Evolutionary conservation across 768 basidiomycete genomes (phyloP), one percentile per base, ranked within the genome.

Genomic region (Chiua virens): DNA sequence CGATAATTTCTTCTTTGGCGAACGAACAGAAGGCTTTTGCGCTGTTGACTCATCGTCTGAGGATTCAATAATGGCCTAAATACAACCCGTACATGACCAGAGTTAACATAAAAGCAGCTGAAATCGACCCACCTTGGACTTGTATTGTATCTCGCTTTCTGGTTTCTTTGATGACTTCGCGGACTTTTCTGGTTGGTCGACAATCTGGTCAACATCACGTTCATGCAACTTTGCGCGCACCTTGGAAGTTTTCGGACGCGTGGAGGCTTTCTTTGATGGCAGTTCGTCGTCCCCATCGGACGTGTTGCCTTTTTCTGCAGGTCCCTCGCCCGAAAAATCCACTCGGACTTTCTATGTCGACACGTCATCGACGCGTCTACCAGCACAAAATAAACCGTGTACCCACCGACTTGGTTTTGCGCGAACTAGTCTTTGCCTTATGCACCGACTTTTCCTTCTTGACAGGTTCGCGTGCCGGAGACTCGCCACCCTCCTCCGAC

Each of bases 11-110:
- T 58, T 54, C 47, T 56, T 51, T 36, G 54, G 45, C 37, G 58
- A 55, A 28, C 23, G 42, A 40, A 20, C 4, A 21, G n/a, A n/a
- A n/a, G 49, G 13, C 21, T 49, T 46, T 21, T 28, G 42, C n/a
- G 22, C 18, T 17, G 28, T 42, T 9, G 54, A 47, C n/a, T 56
- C 66, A 27, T 66, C 67, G 14, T 57, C 67, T 1, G 67, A 70
- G 21, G 66, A 59, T 32, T 68, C 66, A 9, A 70, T 56, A 13
- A 53, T 44, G 38, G 66, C 59, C 67, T 68, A 25, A 30, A 35
- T 5, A 20, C 9, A 27, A 41, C 13, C 22, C 38, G 5, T 45
- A 27, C 23, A 46, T 25, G n/a, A 38, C 22, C 18, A 27, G 8
- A 4, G 15, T 49, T 20, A 3, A 49, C n/a, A 30, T 10, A 17